These are phyloP conservation scores for Neocucurbitaria cava DNA, from an alignment of 2,329 filamentous ascomycete species.

Conservation along the genomic window DNA sequence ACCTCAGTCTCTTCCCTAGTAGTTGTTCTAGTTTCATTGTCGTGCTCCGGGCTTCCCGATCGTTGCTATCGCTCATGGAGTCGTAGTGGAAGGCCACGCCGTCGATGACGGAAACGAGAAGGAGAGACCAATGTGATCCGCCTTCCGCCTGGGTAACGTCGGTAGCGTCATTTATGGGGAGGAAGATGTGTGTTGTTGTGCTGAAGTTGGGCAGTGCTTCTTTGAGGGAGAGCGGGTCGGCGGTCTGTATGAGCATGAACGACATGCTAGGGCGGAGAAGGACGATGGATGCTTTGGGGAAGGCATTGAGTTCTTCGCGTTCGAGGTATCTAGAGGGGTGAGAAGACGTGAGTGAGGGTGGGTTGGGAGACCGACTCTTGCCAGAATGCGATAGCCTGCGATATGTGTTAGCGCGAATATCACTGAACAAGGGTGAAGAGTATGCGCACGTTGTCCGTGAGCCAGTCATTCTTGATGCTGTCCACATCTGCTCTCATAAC, in stretches of 20 bases:
- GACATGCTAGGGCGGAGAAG: conserved; percentile 93
- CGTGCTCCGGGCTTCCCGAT: conserved; percentile 72
- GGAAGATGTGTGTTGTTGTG: conserved; percentile 87
- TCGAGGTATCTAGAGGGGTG: conserved; percentile 72
- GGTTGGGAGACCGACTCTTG: conserved; percentile 71
- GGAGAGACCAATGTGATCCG: conserved; percentile 91
- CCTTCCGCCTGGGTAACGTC: conserved; percentile 82
- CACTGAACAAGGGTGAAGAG: not conserved
- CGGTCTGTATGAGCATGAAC: conserved; percentile 83
- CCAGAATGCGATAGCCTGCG: conserved; percentile 93
- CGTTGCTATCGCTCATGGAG: conserved; percentile 78
- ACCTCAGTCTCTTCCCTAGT: conserved; percentile 71
- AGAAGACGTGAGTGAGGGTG: conserved; percentile 1
- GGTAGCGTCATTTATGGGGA: conserved; percentile 92
- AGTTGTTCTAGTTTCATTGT: conserved; percentile 73
- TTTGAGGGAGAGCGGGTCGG: conserved; percentile 62
- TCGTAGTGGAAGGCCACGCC: conserved; percentile 97
- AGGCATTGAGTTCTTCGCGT: conserved; percentile 81
- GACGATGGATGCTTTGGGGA: conserved; percentile 83
- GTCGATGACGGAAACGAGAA: conserved; percentile 88
- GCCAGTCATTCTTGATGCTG: conserved; percentile 88
- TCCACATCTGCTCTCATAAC: conserved; percentile 91
- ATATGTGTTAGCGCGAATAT: conserved; percentile 7
- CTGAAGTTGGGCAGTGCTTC: conserved; percentile 81
- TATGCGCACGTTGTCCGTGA: conserved; percentile 82